These are phyloP conservation scores for Pestalotiopsis sp. DNA, from an alignment of 2,329 filamentous ascomycete species.

Conservation along the genomic window DNA sequence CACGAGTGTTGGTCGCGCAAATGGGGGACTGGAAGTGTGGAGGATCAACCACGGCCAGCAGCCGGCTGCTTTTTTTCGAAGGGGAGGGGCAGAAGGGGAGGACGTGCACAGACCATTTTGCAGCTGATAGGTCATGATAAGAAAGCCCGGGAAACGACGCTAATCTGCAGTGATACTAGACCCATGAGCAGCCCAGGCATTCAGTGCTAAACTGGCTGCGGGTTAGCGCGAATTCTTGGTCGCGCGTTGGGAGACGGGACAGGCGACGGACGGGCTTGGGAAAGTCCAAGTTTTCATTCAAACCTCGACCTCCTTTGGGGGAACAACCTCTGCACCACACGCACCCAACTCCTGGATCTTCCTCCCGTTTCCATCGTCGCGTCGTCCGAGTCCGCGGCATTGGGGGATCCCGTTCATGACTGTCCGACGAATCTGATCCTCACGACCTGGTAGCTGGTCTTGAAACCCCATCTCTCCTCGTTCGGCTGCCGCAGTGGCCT, in stretches of 20 bases:
- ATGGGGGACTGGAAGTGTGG: not conserved
- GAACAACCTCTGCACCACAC: not conserved
- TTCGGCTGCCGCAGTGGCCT: not conserved
- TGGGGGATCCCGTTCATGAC: not conserved
- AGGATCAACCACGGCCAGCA: not conserved
- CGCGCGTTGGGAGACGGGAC: constrained; percentile 3
- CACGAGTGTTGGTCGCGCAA: not conserved
- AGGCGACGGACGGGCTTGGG: not conserved
- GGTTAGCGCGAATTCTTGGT: constrained; percentile 2
- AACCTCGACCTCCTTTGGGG: constrained; percentile 5
- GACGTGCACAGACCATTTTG: not conserved
- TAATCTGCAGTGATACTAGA: not conserved
- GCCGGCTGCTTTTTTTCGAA: not conserved
- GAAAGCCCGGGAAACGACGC: not conserved
- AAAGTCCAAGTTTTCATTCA: constrained; percentile 8
- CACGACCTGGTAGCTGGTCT: constrained; percentile 1
- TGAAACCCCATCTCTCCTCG: not conserved
- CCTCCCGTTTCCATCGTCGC: constrained; percentile 1
- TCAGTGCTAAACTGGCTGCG: not conserved
- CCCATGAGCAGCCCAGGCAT: not conserved
- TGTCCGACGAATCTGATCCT: not conserved
- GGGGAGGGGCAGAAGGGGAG: constrained; percentile 1
- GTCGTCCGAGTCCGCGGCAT: not conserved
- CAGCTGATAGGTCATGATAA: constrained; percentile 2
- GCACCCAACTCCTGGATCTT: not conserved